These are phyloP conservation scores for Hymenoscyphus albidus DNA, from an alignment of 2,329 filamentous ascomycete species.

Conservation along the genomic window DNA sequence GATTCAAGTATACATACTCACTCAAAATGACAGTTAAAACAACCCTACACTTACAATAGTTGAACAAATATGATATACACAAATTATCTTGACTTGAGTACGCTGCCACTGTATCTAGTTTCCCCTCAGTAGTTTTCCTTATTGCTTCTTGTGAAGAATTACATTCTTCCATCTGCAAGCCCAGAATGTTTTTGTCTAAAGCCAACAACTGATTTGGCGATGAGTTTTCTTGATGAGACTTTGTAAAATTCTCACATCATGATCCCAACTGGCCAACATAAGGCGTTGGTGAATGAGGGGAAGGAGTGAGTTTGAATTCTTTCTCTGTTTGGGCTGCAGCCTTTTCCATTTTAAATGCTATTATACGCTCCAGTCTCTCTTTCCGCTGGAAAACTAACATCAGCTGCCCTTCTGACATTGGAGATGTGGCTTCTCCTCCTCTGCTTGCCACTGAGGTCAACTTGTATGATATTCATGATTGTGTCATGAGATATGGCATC, in stretches of 20 bases:
- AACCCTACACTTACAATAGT: constrained; percentile 7
- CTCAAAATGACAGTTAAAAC: not conserved
- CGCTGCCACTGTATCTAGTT: not conserved
- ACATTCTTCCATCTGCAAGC: not conserved
- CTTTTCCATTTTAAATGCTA: not conserved
- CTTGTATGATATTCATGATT: constrained; percentile 4
- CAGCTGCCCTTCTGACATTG: constrained; percentile 7
- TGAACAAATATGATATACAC: not conserved
- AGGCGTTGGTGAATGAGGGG: not conserved
- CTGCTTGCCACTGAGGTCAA: not conserved
- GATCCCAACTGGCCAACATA: not conserved
- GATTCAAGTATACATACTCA: not conserved
- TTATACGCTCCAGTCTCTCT: not conserved
- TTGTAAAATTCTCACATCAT: not conserved
- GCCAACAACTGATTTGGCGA: not conserved
- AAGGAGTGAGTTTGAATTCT: too few species aligned
- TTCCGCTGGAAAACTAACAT: constrained; percentile 8
- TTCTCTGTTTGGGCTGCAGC: not conserved
- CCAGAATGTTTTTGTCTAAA: not conserved
- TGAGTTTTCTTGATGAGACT: not conserved
- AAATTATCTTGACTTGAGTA: not conserved
- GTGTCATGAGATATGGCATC: not conserved
- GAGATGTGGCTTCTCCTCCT: not conserved
- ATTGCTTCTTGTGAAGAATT: not conserved
- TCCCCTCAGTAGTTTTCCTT: not conserved